These are phyloP conservation scores for Ampelomyces quisqualis DNA, from an alignment of 2,329 filamentous ascomycete species.

Conservation along the genomic window DNA sequence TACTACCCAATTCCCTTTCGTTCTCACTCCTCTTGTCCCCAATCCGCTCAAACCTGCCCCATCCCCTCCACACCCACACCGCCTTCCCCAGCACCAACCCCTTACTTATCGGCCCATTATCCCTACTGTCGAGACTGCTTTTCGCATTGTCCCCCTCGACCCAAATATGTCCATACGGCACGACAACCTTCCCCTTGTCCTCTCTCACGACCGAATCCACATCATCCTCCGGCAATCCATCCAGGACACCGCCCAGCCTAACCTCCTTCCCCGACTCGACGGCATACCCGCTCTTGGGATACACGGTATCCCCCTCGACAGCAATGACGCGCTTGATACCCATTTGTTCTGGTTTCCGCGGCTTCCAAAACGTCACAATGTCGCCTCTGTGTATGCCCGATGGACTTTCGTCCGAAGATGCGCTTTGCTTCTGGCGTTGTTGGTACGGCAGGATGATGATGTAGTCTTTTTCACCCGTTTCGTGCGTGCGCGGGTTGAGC, in stretches of 20 bases:
- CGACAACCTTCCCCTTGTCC: constrained; percentile 50
- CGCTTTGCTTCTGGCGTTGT: no score
- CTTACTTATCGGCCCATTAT: constrained; percentile 80
- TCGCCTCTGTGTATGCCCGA: constrained; percentile 47
- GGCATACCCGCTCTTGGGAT: constrained; percentile 48
- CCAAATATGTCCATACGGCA: constrained; percentile 89
- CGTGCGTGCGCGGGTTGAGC: constrained; percentile 45
- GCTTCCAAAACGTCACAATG: constrained; percentile 52
- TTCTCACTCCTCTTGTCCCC: constrained; percentile 55
- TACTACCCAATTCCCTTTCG: constrained; percentile 44
- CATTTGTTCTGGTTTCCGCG: constrained; percentile 66
- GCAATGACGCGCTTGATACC: constrained; percentile 83
- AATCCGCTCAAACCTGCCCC: constrained; percentile 52
- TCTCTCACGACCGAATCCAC: constrained; percentile 14
- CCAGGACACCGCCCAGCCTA: constrained; percentile 24
- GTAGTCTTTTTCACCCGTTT: constrained; percentile 43
- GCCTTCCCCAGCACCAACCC: constrained; percentile 74
- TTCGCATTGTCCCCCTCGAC: constrained; percentile 84
- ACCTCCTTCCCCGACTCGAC: constrained; percentile 32
- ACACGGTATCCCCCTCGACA: constrained; percentile 75
- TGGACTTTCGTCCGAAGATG: no score
- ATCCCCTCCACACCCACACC: constrained; percentile 64
- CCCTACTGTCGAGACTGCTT: constrained; percentile 79
- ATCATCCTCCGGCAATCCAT: constrained; percentile 31
- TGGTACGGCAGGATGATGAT: constrained; percentile 43